Evolutionary conservation across 129 eudicot genomes (phyloP), one percentile per base, ranked within the genome.

Genomic region (Centella asiatica): DNA sequence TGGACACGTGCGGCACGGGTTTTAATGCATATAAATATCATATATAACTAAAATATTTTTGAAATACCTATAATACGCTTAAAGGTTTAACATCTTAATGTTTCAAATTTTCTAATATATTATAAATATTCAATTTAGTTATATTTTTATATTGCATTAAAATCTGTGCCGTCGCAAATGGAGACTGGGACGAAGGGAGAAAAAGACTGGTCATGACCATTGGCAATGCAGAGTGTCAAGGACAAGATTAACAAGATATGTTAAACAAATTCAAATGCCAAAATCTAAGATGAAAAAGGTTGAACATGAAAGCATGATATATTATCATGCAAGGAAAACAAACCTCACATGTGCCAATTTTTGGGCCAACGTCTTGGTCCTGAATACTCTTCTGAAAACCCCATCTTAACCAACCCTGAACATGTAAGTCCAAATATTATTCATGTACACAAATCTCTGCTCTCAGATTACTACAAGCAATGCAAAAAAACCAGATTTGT

Each of bases 321-420:
- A 1, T 52, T 62, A 55, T 20, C 31, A 15, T 37, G 23, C 27
- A 72, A 66, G 66, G 68, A 70, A 64, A 72, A 77, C 95, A 71
- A 52, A 85, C 95, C 88, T 76, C 75, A 70, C 83, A 74, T 74
- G 64, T 69, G 57, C 36, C 31, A 67, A 34, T 51, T 61, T 62
- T 48, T 19, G 80, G 32, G 36, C 61, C 64, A 29, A n/a, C n/a
- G n/a, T n/a, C n/a, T n/a, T n/a, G n/a, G n/a, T n/a, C n/a, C n/a
- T 65, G 70, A 61, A 61, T 65, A 24, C 40, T 66, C 20, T 25
- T 47, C 44, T 65, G 70, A 12, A 58, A 65, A 33, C 76, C 71
- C 77, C 69, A 72, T 42, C 23, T 66, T 13, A 72, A 63, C 24
- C 53, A 69, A 52, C 55, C 76, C 89, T 85, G 81, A 69, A 71